Percentiles rank a stretch among this genome's conserved stretches.
Conservation (phyloP, 108 stramenopile species). For the Cylindrotheca fusiformis region DNA sequence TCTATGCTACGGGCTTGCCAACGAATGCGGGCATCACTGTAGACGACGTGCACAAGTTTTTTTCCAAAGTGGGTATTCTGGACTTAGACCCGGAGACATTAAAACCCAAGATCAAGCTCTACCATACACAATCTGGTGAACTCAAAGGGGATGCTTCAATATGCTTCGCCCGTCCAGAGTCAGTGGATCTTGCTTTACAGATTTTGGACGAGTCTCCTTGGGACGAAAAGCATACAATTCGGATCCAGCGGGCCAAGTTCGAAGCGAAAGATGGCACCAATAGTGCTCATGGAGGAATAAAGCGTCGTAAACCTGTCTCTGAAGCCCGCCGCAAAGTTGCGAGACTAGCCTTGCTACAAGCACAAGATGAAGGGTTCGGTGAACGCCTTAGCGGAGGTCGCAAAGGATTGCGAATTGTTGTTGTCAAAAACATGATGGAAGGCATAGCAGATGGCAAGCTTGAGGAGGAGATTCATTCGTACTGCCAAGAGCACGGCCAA, state of each 20-base stretch:
- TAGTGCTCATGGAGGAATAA: constrained; percentile 1
- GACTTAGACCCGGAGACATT: constrained; percentile 91
- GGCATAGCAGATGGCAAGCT: constrained; percentile 51
- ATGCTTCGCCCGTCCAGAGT: constrained; percentile 89
- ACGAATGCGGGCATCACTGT: constrained; percentile 32
- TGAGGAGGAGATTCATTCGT: constrained; percentile 54
- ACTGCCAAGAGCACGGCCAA: constrained; percentile 67
- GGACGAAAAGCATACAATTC: constrained; percentile 39
- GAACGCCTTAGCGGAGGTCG: constrained; percentile 82
- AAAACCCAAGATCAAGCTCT: constrained; percentile 90
- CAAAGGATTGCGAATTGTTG: constrained; percentile 91
- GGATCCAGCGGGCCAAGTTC: constrained; percentile 31
- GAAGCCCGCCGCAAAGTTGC: constrained; percentile 78
- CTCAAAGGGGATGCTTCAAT: constrained; percentile 93
- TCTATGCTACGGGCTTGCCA: constrained; percentile 89
- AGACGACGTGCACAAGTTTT: constrained; percentile 74
- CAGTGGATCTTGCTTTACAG: constrained; percentile 88
- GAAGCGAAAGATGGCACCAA: constrained; percentile 9
- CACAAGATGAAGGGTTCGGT: constrained; percentile 82
- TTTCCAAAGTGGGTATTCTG: constrained; percentile 86
- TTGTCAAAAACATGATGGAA: constrained; percentile 87
- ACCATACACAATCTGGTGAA: constrained; percentile 49
- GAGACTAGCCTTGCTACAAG: constrained; percentile 69
- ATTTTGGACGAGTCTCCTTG: constrained; percentile 78
- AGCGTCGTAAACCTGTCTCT: constrained; percentile 35